Conservation (phyloP, 768 basidiomycete species). For the Chalciporus sphaerocephalus region DNA sequence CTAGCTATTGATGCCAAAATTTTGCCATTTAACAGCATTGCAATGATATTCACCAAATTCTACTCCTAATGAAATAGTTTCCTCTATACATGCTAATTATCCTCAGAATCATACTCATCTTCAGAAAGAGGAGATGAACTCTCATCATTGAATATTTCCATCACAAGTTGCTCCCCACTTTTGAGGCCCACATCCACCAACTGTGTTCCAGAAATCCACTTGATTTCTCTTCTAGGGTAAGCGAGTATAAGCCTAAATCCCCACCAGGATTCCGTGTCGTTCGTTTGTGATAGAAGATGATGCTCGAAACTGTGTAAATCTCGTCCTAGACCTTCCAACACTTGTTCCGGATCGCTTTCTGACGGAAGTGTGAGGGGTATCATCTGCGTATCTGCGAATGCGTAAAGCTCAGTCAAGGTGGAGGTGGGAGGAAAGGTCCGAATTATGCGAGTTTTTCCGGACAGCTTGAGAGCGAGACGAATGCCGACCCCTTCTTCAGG, state of each 20-base stretch:
- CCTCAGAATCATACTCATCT: conserved; percentile 57
- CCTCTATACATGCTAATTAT: conserved; percentile 34
- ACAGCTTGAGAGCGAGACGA: conserved; percentile 51
- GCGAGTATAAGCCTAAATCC: conserved; percentile 65
- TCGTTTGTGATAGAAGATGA: conserved; percentile 29
- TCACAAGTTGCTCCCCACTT: conserved; percentile 61
- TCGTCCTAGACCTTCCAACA: conserved; percentile 36
- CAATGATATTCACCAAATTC: too few relatives aligned
- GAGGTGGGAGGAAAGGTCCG: conserved; percentile 48
- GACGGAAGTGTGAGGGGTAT: conserved; percentile 39
- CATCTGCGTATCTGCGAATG: conserved; percentile 63
- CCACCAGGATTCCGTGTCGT: conserved; percentile 51
- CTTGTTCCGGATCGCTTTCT: conserved; percentile 39
- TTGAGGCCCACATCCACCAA: conserved; percentile 47
- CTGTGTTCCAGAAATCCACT: conserved; percentile 39
- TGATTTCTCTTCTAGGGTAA: conserved; percentile 66
- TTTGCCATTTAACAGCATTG: too few relatives aligned
- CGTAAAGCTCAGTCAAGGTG: conserved; percentile 62
- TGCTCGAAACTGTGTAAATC: conserved; percentile 36
- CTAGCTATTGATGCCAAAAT: too few relatives aligned
- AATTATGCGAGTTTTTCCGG: conserved; percentile 54
- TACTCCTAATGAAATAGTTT: too few relatives aligned
- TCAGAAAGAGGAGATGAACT: conserved; percentile 33
- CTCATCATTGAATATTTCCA: conserved; percentile 40
- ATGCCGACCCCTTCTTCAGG: conserved; percentile 28